phyloP scores from a whole-genome alignment of 495 filamentous ascomycete species.

The Opeltia flavorubescens region DNA sequence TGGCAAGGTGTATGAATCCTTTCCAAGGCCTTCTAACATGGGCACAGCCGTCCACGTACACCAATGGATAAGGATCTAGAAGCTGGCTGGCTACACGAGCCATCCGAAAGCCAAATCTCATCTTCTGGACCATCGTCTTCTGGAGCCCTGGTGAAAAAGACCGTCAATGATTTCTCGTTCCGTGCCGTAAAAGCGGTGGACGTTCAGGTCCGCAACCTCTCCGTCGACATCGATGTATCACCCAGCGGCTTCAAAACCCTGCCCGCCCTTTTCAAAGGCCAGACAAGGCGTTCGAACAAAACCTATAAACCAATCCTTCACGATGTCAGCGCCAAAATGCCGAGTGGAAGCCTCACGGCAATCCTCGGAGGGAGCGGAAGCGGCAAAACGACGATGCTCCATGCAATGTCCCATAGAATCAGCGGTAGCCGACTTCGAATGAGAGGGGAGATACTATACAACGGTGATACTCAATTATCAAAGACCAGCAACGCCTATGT shows the following conservation, averaged over 20 bases:
- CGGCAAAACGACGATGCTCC: constrained; percentile 60
- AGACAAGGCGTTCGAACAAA: constrained; percentile 1
- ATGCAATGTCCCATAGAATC: constrained; percentile 53
- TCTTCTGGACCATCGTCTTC: not conserved
- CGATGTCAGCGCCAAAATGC: constrained; percentile 39
- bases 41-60: not conserved
- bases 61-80: constrained; percentile 3
- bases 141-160: not conserved
- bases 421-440: constrained; percentile 36
- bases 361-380: constrained; percentile 62
- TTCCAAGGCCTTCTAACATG: not conserved
- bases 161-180: constrained; percentile 35
- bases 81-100: not conserved
- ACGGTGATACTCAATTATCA: constrained; percentile 34
- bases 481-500: constrained; percentile 52
- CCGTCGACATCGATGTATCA: constrained; percentile 38
- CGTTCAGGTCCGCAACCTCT: constrained; percentile 38
- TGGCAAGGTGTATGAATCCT: not conserved
- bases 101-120: no score
- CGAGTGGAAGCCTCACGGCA: constrained; percentile 48
- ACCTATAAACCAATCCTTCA: constrained; percentile 32
- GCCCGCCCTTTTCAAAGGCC: not conserved
- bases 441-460: constrained; percentile 41
- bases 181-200: constrained; percentile 46
- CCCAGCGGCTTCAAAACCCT: constrained; percentile 14